Percentiles rank a stretch among this genome's conserved stretches.
Conservation (phyloP, 2,329 filamentous ascomycete species). For the Ophiostoma ips region DNA sequence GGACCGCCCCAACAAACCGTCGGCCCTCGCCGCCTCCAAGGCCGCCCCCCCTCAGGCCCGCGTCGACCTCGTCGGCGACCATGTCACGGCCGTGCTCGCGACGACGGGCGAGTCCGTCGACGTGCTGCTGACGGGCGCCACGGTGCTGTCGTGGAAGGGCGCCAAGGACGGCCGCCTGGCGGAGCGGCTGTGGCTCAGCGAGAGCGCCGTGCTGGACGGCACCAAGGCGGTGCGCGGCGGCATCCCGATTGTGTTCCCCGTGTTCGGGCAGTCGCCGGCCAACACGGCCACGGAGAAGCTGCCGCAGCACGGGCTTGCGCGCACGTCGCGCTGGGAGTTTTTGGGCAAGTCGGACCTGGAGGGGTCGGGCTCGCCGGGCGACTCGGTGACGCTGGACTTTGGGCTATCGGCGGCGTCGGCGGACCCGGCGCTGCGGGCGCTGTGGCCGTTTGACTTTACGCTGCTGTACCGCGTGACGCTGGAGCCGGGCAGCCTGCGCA, state of each 20-base stretch:
- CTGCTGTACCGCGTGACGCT: constrained; percentile 89
- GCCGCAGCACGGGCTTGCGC: constrained; percentile 89
- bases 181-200: constrained; percentile 79
- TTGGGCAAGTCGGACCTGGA: constrained; percentile 74
- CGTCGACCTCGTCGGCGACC: constrained; percentile 58
- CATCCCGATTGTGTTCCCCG: constrained; percentile 85
- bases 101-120: constrained; percentile 69
- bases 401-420: constrained; percentile 67
- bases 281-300: constrained; percentile 67
- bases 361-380: constrained; percentile 21
- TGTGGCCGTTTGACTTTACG: constrained; percentile 80
- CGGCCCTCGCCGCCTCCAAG: constrained; percentile 60
- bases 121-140: constrained; percentile 81
- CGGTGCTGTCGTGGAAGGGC: constrained; percentile 86
- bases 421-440: constrained; percentile 49
- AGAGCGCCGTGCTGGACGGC: constrained; percentile 68
- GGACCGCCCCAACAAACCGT: constrained; percentile 74
- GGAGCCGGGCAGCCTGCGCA: constrained; percentile 58
- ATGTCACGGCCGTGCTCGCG: constrained; percentile 66
- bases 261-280: constrained; percentile 66
- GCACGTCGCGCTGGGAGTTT: constrained; percentile 83
- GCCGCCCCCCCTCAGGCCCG: constrained; percentile 60
- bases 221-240: constrained; percentile 82
- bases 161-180: constrained; percentile 32
- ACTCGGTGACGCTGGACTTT: constrained; percentile 77